A percentile compares a stretch with the other conserved stretches of the same genome.
phyloP scores from a whole-genome alignment of 768 basidiomycete genomes.

The Rhodocollybia butyracea region DNA sequence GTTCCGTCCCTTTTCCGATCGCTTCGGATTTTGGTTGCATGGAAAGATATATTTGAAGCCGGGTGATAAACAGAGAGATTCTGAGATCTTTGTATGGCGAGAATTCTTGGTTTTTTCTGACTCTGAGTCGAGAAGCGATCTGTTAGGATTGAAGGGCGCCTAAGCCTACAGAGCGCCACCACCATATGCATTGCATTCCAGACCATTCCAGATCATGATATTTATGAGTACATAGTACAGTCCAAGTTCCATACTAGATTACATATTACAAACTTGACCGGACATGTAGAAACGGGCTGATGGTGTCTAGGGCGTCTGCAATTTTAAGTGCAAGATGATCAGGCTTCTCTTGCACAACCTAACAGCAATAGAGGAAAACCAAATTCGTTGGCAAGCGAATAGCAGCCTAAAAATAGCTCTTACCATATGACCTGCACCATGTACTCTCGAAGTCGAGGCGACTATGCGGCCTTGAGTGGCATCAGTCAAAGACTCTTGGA shows the following conservation, averaged over 20 bases:
- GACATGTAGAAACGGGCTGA: slow-evolving; percentile 11
- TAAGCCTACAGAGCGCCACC: no score
- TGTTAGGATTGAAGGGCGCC: no score
- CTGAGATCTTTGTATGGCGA: no score
- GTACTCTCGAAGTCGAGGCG: slow-evolving; percentile 40
- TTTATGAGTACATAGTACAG: no score
- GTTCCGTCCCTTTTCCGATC: no score
- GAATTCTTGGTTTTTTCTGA: no score
- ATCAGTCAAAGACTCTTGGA: slow-evolving; percentile 42
- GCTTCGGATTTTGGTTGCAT: no score
- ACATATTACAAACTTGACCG: not conserved
- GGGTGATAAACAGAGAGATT: no score
- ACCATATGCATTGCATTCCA: no score
- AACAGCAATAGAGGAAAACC: not conserved
- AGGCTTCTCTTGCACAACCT: slow-evolving; percentile 47
- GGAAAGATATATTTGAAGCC: no score
- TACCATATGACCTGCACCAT: slow-evolving; percentile 48
- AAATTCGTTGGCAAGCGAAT: not conserved
- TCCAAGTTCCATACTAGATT: not conserved
- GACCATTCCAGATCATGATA: no score
- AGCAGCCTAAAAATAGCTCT: not conserved
- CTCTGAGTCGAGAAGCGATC: no score
- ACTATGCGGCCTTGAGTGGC: slow-evolving; percentile 34
- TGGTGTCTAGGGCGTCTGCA: slow-evolving; percentile 28
- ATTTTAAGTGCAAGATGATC: slow-evolving; percentile 34